Base-by-base conservation (phyloP, 2,329 filamentous ascomycete species). In the Verticillium klebahnii region DNA sequence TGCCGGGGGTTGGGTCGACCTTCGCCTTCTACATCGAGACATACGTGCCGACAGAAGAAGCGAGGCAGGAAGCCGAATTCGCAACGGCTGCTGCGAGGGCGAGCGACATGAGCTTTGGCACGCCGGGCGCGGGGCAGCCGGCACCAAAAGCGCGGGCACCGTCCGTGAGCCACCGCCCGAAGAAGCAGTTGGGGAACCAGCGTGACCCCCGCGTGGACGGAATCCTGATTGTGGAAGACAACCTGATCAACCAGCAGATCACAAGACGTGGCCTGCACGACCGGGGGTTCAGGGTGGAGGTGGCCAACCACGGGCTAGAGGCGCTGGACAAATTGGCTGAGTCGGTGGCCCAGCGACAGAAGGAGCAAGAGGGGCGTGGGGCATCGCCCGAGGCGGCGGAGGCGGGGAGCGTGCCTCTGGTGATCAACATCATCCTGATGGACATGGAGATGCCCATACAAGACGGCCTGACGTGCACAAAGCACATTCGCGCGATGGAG, bases 391-490 rank as follows among this genome's bases (percentile, higher is more conserved):
- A 61, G 15, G 52, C 56, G 23, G n/a, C 34, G n/a, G 68, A 15
- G 31, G 29, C 58, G n/a, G 39, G 39, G 29, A 29, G 37, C 4
- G 40, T 56, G 7, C 11, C 59, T n/a, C 66, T 80, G 31, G 75
- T 78, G 1, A 74, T 89, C 29, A 84, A 84, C 58, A 78, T 91
- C 5, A 84, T 92, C 19, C 77, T 92, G 23, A 92, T 92, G 89
- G 89, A 92, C 68, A 86, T 90, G 67, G 88, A 91, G 69, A 91
- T 92, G 89, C 89, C 89, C 1, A 75, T 91, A 17, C 89, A 89
- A 79, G 88, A 91, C 67, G 89, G 89, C 0, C 75, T 89, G 61
- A 85, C 86, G 1, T 89, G 88, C 69, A 88, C 87, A 14, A 79
- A 80, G 36, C 80, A 81, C 54, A 90, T 92, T 61, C 81, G 89